phyloP scores from a whole-genome alignment of 306 rosid species.

The Dryas drummondii region DNA sequence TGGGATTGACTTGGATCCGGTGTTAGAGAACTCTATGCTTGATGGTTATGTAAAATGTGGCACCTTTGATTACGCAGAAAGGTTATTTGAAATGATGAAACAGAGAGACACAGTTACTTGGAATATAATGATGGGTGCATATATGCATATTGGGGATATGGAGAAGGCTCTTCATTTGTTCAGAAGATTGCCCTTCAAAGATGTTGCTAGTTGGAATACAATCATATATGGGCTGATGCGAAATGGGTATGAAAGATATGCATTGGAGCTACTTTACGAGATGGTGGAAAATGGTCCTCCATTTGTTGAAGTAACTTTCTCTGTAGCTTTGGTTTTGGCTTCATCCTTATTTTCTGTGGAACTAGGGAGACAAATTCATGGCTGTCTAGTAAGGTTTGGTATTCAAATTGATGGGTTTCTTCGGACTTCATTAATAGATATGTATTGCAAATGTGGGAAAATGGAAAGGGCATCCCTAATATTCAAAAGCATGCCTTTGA shows the following conservation, averaged over 20 bases:
- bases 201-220: conserved; percentile 83
- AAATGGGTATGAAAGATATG: conserved; percentile 46
- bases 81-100: conserved; percentile 50
- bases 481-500: conserved; percentile 48
- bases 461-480: conserved; percentile 60
- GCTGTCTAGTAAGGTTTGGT: conserved; percentile 48
- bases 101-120: conserved; percentile 53
- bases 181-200: conserved; percentile 54
- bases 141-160: conserved; percentile 52
- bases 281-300: conserved; percentile 54
- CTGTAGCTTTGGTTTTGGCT: conserved; percentile 71
- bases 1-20: conserved; percentile 65
- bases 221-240: conserved; percentile 68
- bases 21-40: conserved; percentile 68
- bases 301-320: conserved; percentile 53
- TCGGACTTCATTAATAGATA: conserved; percentile 66
- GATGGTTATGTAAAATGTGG: conserved; percentile 73
- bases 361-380: conserved; percentile 83
- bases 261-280: conserved; percentile 57
- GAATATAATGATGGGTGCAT: conserved; percentile 70
- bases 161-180: conserved; percentile 64
- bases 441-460: conserved; percentile 68
- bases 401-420: conserved; percentile 51
- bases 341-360: conserved; percentile 54
- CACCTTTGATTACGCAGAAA: conserved; percentile 48